Evolutionary conservation across 768 basidiomycete genomes (phyloP).

Genomic region (Porphyrellus cyaneotinctus): DNA sequence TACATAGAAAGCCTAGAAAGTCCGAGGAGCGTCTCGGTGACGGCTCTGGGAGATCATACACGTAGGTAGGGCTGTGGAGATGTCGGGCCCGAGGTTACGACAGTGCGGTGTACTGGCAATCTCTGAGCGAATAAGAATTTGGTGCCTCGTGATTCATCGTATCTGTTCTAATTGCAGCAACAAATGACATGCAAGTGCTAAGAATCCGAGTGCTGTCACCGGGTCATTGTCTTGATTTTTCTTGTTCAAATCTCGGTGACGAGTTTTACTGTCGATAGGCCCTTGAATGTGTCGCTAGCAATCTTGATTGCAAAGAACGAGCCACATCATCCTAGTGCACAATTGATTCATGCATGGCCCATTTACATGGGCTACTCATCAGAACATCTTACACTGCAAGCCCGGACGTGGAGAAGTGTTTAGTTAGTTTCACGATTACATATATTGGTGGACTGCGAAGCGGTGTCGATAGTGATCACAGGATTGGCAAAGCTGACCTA

Average conservation of each 20-base stretch:
- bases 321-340: conserved; percentile 83
- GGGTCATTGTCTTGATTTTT: conserved; percentile 53
- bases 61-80: too few relatives aligned
- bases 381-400: conserved; percentile 86
- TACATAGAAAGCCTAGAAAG: conserved; percentile 18
- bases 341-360: not conserved
- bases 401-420: conserved; percentile 72
- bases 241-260: conserved; percentile 82
- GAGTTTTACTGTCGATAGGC: conserved; percentile 75
- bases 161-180: conserved; percentile 6
- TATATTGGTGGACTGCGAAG: conserved; percentile 30
- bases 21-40: not conserved
- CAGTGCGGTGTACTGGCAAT: not conserved
- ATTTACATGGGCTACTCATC: conserved; percentile 52
- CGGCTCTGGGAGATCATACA: too few relatives aligned
- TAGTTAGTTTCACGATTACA: conserved; percentile 69
- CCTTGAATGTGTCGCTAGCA: conserved; percentile 80
- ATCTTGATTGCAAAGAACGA: conserved; percentile 93
- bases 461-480: conserved; percentile 26
- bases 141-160: not conserved
- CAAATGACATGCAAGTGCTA: not conserved
- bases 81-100: too few relatives aligned
- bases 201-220: conserved; percentile 10
- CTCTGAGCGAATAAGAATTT: not conserved
- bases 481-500: conserved; percentile 22